Evolutionary conservation across 2,329 filamentous ascomycete genomes (phyloP).

Genomic region (Diaporthe caulivora): DNA sequence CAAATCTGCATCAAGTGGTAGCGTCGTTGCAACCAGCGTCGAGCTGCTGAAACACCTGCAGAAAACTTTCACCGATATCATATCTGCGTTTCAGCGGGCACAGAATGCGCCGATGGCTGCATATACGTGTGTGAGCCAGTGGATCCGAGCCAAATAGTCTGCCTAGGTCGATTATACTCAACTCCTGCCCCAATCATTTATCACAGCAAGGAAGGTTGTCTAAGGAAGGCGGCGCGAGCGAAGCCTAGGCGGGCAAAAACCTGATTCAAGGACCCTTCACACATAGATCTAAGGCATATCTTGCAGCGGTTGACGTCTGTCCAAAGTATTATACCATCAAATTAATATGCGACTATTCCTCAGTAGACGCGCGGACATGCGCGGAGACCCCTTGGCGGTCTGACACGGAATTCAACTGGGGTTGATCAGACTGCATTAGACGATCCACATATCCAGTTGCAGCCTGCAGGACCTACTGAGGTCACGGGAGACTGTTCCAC

Average conservation of each 20-base stretch:
- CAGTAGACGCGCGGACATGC: not conserved
- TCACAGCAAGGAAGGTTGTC: not conserved
- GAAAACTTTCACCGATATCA: not conserved
- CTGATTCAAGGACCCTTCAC: not conserved
- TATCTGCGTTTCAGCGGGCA: conserved; percentile 5
- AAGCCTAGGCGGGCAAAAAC: not conserved
- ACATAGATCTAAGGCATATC: conserved; percentile 11
- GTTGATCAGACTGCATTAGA: not conserved
- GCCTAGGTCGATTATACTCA: not conserved
- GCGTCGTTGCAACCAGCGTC: not conserved
- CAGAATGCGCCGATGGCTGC: not conserved
- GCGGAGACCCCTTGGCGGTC: not conserved
- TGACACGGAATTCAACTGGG: not conserved
- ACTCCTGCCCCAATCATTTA: not conserved
- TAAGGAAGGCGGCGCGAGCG: not conserved
- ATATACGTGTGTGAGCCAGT: conserved; percentile 12
- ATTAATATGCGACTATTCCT: conserved; percentile 22
- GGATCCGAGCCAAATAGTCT: conserved; percentile 22
- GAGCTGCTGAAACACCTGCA: conserved; percentile 5
- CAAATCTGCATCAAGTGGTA: conserved; percentile 26
- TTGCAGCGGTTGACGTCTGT: not conserved
- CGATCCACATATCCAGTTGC: not conserved
- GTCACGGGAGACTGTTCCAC: not conserved
- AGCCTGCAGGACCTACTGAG: not conserved
- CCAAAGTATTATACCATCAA: not conserved